phyloP scores from a whole-genome alignment of 1,284 basidiomycete genomes.

The Malassezia obtusa region DNA sequence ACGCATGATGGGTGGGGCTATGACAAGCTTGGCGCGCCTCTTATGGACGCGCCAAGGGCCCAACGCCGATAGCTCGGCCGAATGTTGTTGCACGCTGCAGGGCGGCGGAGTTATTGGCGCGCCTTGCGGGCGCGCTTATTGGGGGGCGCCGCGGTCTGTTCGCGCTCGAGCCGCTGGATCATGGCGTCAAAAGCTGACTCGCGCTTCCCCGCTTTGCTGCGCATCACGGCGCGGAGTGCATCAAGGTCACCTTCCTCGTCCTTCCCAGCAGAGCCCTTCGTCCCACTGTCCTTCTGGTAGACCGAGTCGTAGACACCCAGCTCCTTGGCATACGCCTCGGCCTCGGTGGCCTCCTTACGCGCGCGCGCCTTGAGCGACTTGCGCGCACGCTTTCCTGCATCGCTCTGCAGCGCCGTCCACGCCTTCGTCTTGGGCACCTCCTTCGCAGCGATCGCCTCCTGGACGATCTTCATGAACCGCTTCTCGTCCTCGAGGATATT shows the following conservation, averaged over 20 bases:
- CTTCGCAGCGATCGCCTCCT: conserved; percentile 24
- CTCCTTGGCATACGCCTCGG: conserved; percentile 36
- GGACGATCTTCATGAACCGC: conserved; percentile 30
- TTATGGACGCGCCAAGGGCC: no score
- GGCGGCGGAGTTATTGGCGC: not conserved
- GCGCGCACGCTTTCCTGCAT: conserved; percentile 22
- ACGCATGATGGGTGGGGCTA: conserved; percentile 9
- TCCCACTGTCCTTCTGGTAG: conserved; percentile 23
- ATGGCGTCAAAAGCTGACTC: conserved; percentile 31
- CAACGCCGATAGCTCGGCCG: not conserved
- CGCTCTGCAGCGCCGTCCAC: conserved; percentile 19
- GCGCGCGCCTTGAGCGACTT: conserved; percentile 29
- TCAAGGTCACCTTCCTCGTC: conserved; percentile 25
- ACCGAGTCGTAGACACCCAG: conserved; percentile 46
- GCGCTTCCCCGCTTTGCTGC: conserved; percentile 24
- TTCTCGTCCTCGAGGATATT: conserved; percentile 34
- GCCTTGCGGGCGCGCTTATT: not conserved
- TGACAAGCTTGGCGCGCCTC: no score
- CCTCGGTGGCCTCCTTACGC: conserved; percentile 28
- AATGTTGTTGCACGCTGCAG: conserved; percentile 4
- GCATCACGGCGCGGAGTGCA: conserved; percentile 28
- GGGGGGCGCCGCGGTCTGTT: conserved; percentile 12
- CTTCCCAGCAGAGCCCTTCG: conserved; percentile 1
- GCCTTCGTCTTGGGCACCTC: conserved; percentile 21
- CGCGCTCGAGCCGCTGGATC: conserved; percentile 32